A percentile compares a stretch with the other conserved stretches of the same genome.
Evolutionary conservation across 768 basidiomycete species (phyloP).

Genomic region (Pisolithus microcarpus): DNA sequence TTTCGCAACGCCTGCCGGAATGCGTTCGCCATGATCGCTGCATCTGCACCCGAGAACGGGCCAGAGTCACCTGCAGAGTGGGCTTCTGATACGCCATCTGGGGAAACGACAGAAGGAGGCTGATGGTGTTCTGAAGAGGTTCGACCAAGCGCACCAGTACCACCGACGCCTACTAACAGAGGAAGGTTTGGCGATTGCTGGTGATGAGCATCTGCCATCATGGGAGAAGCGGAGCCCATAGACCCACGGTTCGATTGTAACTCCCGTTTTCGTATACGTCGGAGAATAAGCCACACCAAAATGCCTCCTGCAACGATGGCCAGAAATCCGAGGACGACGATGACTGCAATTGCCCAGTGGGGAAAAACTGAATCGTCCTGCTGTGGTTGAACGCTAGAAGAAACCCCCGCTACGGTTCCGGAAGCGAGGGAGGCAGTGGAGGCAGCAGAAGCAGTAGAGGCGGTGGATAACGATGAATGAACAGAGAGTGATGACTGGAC

Average conservation of each 20-base stretch:
- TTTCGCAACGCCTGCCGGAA: slow-evolving; percentile 84
- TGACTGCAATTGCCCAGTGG: slow-evolving; percentile 88
- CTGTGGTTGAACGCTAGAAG: slow-evolving; percentile 41
- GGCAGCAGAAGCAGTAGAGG: slow-evolving; percentile 19
- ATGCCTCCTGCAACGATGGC: slow-evolving; percentile 66
- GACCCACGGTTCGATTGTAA: slow-evolving; percentile 56
- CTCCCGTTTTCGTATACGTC: slow-evolving; percentile 52
- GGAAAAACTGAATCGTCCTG: slow-evolving; percentile 48
- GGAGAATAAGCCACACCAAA: slow-evolving; percentile 66
- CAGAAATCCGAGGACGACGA: slow-evolving; percentile 78
- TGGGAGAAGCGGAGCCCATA: slow-evolving; percentile 74
- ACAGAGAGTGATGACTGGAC: slow-evolving; percentile 21
- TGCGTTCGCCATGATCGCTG: slow-evolving; percentile 89
- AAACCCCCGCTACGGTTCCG: slow-evolving; percentile 13
- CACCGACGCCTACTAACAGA: slow-evolving; percentile 31
- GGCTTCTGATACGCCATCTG: slow-evolving; percentile 67
- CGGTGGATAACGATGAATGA: slow-evolving; percentile 34
- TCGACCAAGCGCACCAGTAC: slow-evolving; percentile 28
- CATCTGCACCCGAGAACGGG: slow-evolving; percentile 77
- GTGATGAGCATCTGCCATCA: slow-evolving; percentile 62
- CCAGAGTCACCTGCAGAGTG: slow-evolving; percentile 57
- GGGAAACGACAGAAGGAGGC: slow-evolving; percentile 38
- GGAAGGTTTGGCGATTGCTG: slow-evolving; percentile 41
- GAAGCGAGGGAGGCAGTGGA: slow-evolving; percentile 32
- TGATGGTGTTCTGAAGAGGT: slow-evolving; percentile 27